Evolutionary conservation across 768 basidiomycete genomes (phyloP).

Genomic region (Boletus sp.): DNA sequence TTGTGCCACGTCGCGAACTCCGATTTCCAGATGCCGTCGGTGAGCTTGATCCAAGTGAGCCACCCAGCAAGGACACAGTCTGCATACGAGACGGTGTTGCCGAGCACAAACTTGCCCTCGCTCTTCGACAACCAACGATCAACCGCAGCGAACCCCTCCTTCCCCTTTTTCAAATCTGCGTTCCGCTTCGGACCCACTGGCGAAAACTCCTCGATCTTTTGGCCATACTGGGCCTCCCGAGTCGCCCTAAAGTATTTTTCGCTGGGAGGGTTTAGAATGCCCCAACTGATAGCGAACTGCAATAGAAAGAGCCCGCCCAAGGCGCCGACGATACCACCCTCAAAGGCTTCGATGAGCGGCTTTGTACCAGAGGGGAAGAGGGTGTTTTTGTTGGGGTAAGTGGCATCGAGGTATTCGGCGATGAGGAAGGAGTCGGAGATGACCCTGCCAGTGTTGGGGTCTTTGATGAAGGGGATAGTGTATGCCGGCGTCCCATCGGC

Average conservation of each 20-base stretch:
- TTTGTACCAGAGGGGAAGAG: slow-evolving; percentile 41
- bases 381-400: slow-evolving; percentile 35
- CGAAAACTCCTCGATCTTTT: slow-evolving; percentile 35
- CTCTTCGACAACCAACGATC: slow-evolving; percentile 31
- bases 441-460: slow-evolving; percentile 34
- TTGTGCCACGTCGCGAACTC: slow-evolving; percentile 35
- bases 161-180: slow-evolving; percentile 27
- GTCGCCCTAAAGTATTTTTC: slow-evolving; percentile 33
- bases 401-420: slow-evolving; percentile 44
- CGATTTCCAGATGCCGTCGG: slow-evolving; percentile 33
- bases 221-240: slow-evolving; percentile 31
- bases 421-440: slow-evolving; percentile 42
- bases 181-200: slow-evolving; percentile 28
- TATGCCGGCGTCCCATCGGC: slow-evolving; percentile 33
- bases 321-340: slow-evolving; percentile 12
- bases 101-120: slow-evolving; percentile 33
- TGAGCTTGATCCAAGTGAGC: slow-evolving; percentile 35
- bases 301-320: slow-evolving; percentile 9
- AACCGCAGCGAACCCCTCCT: slow-evolving; percentile 25
- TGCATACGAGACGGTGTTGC: slow-evolving; percentile 32
- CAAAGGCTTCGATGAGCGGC: slow-evolving; percentile 41
- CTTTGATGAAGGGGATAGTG: slow-evolving; percentile 42
- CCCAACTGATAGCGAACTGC: slow-evolving; percentile 13
- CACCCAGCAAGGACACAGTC: slow-evolving; percentile 35
- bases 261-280: slow-evolving; percentile 27